Evolutionary conservation across 176 grass and related monocot genomes (phyloP).

Genomic region (Oryza coarctata): DNA sequence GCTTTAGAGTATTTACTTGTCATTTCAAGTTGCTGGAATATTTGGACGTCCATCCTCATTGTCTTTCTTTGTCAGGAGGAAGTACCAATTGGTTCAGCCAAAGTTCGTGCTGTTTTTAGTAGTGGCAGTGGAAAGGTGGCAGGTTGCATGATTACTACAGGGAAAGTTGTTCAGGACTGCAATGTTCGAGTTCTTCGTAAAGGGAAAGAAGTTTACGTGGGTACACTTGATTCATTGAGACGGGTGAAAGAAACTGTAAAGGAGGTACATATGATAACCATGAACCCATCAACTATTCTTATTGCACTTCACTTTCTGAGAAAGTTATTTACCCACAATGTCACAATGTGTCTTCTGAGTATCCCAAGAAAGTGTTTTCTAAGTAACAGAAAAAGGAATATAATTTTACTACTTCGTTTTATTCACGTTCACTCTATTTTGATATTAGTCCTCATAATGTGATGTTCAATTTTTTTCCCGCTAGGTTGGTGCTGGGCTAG

Average conservation of each 20-base stretch:
- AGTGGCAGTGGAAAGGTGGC: constrained; percentile 91
- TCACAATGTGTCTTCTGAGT: neutral
- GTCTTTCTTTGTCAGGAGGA: constrained; percentile 66
- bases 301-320: neutral
- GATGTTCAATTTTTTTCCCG: neutral
- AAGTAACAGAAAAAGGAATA: neutral
- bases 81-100: constrained; percentile 70
- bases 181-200: constrained; percentile 78
- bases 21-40: constrained; percentile 6
- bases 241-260: constrained; percentile 97
- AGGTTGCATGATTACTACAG: constrained; percentile 87
- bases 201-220: constrained; percentile 62
- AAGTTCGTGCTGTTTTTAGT: constrained; percentile 92
- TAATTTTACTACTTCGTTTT: constrained; percentile 1
- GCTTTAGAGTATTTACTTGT: neutral
- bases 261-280: constrained; percentile 57
- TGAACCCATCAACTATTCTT: neutral
- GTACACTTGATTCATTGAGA: constrained; percentile 75
- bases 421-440: constrained; percentile 8
- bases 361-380: neutral
- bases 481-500: constrained; percentile 73
- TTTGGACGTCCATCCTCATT: neutral
- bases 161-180: constrained; percentile 77
- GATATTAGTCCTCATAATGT: constrained; percentile 3
- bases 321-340: neutral